Evolutionary conservation across 176 grass and related monocot genomes (phyloP), one percentile per base, ranked within the genome.

Genomic region (Zizania latifolia): DNA sequence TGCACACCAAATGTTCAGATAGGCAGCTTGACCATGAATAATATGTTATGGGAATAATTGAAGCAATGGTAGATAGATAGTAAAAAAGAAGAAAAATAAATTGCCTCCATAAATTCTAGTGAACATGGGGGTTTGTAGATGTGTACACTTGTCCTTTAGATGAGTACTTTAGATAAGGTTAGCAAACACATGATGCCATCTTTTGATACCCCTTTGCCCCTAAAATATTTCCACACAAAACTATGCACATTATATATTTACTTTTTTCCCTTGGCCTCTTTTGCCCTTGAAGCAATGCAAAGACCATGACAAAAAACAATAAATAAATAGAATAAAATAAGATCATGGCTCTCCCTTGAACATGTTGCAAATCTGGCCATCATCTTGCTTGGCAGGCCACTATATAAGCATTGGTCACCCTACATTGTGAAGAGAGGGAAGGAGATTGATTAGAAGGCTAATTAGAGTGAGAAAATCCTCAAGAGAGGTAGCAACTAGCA

Each of bases 1-100:
- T 83, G 69, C 69, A 88, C 76, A 80, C 62, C 86, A 69, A 46
- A 69, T 63, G 56, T 58, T 84, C 86, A 84, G 86, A 81, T 80
- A 63, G 23, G 81, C 81, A 75, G 53, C 62, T 44, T 84, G 86
- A 58, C 70, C 81, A 75, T 48, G 80, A 74, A 79, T n/a, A n/a
- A n/a, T 55, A 61, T 78, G 78, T 4, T 50, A 29, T 71, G 61
- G 54, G 70, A 70, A 80, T 88, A n/a, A 84, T 80, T 75, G 75
- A 75, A 62, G 69, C 58, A 59, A 46, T n/a, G 24, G 45, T 0
- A 38, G 15, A 38, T 33, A 39, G 33, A 60, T 16, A 65, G 10
- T 28, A 31, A 16, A 38, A 8, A 21, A 24, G 19, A 3, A 51
- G 30, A 17, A 38, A 65, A 67, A 62, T 0, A 64, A n/a, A 43